phyloP scores from a whole-genome alignment of 768 basidiomycete species.

The Wakefieldia striispora region DNA sequence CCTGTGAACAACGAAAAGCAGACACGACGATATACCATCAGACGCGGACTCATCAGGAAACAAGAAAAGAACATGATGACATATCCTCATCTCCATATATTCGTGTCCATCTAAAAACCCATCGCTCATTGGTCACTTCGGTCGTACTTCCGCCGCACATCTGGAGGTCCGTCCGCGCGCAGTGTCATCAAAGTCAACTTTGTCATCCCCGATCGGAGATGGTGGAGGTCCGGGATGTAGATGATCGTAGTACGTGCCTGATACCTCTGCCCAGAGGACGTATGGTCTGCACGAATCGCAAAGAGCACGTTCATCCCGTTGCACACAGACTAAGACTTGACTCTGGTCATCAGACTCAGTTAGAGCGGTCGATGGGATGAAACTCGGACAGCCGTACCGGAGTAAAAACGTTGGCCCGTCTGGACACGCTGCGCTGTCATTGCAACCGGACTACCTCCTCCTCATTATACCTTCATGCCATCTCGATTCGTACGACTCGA shows the following conservation, averaged over 20 bases:
- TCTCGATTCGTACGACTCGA: background rate
- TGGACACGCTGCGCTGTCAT: background rate
- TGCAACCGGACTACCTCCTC: background rate
- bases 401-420: background rate
- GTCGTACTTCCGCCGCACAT: background rate
- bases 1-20: no score
- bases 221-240: background rate
- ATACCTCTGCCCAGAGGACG: background rate
- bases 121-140: background rate
- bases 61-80: background rate
- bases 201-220: background rate
- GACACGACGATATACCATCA: background rate
- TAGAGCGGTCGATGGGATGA: background rate
- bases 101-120: background rate
- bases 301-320: background rate
- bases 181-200: conserved; percentile 11
- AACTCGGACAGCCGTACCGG: background rate
- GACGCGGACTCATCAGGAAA: background rate
- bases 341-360: background rate
- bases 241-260: background rate
- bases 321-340: background rate
- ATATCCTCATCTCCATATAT: conserved; percentile 3
- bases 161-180: conserved; percentile 13
- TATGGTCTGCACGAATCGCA: background rate
- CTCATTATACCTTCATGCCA: background rate